Evolutionary conservation across 2,329 filamentous ascomycete species (phyloP).

Genomic region (Dendryphion nanum): DNA sequence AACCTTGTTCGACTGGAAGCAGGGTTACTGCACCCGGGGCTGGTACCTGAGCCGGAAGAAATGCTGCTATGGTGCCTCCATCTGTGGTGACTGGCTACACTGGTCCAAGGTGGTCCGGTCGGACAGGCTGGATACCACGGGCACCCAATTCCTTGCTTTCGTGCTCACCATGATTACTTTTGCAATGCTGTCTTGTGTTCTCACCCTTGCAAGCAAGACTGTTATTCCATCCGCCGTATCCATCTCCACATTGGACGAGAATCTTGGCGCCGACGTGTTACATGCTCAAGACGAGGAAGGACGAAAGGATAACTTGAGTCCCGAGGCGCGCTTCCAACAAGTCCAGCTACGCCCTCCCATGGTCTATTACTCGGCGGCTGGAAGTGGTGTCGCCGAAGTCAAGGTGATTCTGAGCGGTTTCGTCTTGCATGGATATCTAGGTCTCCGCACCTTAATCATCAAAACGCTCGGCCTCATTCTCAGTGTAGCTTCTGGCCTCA

Average conservation of each 20-base stretch:
- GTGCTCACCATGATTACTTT: constrained; percentile 69
- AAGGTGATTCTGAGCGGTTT: constrained; percentile 98
- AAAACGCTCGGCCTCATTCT: constrained; percentile 82
- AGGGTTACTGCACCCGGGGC: constrained; percentile 71
- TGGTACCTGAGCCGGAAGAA: constrained; percentile 74
- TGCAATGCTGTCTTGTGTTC: constrained; percentile 68
- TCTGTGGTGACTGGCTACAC: constrained; percentile 60
- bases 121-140: constrained; percentile 48
- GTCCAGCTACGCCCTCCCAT: constrained; percentile 61
- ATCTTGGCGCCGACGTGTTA: constrained; percentile 66
- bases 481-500: constrained; percentile 88
- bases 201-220: constrained; percentile 90
- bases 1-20: constrained; percentile 84
- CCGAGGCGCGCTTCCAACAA: constrained; percentile 40
- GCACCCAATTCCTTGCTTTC: constrained; percentile 78
- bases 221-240: constrained; percentile 86
- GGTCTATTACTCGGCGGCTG: constrained; percentile 93
- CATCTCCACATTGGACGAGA: constrained; percentile 87
- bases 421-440: constrained; percentile 92
- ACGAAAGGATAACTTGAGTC: constrained; percentile 42
- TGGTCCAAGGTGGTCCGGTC: constrained; percentile 62
- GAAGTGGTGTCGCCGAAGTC: constrained; percentile 94
- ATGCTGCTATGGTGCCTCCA: constrained; percentile 58
- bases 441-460: constrained; percentile 79
- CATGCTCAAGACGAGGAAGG: constrained; percentile 46